A percentile compares a stretch with the other conserved stretches of the same genome.
Evolutionary conservation across 1,284 basidiomycete species (phyloP).

Genomic region (Polyporus tsugae): DNA sequence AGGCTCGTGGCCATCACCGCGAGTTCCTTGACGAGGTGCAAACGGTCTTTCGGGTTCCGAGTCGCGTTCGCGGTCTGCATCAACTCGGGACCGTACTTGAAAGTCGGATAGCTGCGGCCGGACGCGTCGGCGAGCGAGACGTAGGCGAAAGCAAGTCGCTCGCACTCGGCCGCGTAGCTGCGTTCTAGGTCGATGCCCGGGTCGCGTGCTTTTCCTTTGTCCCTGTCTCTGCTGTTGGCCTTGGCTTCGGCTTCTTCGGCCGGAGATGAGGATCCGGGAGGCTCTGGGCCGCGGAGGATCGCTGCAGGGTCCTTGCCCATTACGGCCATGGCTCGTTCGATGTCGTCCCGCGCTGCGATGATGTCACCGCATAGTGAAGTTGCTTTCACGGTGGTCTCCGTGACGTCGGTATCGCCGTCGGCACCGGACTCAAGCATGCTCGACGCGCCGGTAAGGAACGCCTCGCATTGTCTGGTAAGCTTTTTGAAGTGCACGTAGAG

Average conservation of each 20-base stretch:
- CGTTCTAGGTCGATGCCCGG: conserved; percentile 46
- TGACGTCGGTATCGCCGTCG: conserved; percentile 48
- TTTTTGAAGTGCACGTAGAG: conserved; percentile 62
- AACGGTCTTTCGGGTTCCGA: conserved; percentile 55
- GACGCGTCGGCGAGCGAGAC: conserved; percentile 41
- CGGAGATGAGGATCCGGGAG: neutral
- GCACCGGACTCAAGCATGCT: conserved; percentile 46
- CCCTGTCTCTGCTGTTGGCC: conserved; percentile 35
- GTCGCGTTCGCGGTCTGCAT: conserved; percentile 47
- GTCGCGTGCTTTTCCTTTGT: conserved; percentile 46
- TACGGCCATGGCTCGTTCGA: conserved; percentile 54
- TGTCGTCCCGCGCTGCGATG: conserved; percentile 55
- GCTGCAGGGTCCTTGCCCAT: conserved; percentile 42
- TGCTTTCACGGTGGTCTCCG: conserved; percentile 54
- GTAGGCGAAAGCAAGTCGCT: conserved; percentile 56
- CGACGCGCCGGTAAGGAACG: conserved; percentile 56
- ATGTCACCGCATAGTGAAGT: conserved; percentile 61
- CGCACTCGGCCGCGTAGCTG: conserved; percentile 53
- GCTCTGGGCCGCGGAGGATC: conserved; percentile 8
- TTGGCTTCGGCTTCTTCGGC: neutral
- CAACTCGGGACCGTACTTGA: conserved; percentile 48
- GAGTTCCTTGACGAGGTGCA: conserved; percentile 62
- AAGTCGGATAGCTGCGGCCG: conserved; percentile 42
- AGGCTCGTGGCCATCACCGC: conserved; percentile 61
- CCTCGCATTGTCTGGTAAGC: conserved; percentile 57